Evolutionary conservation across 441 rosid species (phyloP), one percentile per base, ranked within the genome.

Genomic region (Omphalea diandra): DNA sequence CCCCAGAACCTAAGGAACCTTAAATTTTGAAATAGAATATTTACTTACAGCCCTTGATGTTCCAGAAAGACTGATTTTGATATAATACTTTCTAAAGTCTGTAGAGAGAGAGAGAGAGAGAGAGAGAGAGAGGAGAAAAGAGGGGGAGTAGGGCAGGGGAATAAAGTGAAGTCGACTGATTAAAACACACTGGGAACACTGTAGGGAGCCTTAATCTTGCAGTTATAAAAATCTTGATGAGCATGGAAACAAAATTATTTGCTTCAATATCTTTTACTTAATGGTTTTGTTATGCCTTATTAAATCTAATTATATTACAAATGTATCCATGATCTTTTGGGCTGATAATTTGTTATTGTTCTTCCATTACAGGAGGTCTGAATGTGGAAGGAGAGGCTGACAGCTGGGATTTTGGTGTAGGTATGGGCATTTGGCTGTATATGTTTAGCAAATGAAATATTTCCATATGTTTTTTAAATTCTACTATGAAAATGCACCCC

Each of bases 351-450:
- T 56, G 44, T 14, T 49, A 44, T 41, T 50, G 10, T 32, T 52
- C 26, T n/a, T 26, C 57, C 59, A 52, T 76, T 65, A 71, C 72
- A 94, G 98, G 97, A 80, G 97, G 97, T 46, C 87, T 94, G 67
- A 91, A 91, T 73, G 86, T 94, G 73, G 96, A 89, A 83, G 98
- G 98, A 68, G 98, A 90, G 76, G 88, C 93, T 32, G 98, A 89
- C 54, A 89, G 92, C 79, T 94, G 95, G 84, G 98, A 91, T 80
- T 79, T 94, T 65, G 97, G 98, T 65, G 92, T 94, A 76, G 98
- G 97, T 90, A 85, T 72, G 92, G 49, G 27, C 35, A n/a, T 38
- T 62, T 26, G 7, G 31, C 53, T 31, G 29, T 53, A 46, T 43
- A 63, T 15, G 46, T 60, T 27, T 56, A n/a, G 55, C n/a, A 63